phyloP scores from a whole-genome alignment of 805 yeast species.

The Candida nanaspora region DNA sequence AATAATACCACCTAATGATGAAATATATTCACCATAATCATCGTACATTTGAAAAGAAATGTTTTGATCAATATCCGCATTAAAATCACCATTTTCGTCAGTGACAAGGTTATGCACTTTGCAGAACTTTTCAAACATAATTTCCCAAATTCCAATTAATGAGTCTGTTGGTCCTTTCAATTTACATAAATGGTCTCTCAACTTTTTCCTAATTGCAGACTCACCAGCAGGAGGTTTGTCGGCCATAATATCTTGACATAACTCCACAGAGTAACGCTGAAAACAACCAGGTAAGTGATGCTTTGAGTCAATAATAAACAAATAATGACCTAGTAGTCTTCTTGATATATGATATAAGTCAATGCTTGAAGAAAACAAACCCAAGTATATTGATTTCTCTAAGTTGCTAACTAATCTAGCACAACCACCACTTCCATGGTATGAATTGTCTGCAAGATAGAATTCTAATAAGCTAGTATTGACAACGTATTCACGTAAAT shows the following conservation, averaged over 20 bases:
- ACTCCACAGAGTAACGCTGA: slow-evolving; percentile 24
- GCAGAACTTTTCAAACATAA: slow-evolving; percentile 34
- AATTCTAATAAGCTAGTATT: neutral
- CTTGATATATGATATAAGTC: slow-evolving; percentile 44
- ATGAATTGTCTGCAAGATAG: neutral
- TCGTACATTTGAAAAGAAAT: slow-evolving; percentile 5
- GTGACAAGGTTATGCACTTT: slow-evolving; percentile 3
- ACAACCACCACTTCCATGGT: slow-evolving; percentile 22
- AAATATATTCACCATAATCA: slow-evolving; percentile 66
- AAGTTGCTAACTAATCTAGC: slow-evolving; percentile 28
- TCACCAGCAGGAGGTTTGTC: slow-evolving; percentile 64
- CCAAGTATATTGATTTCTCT: slow-evolving; percentile 45
- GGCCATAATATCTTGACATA: slow-evolving; percentile 37
- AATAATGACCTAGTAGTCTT: slow-evolving; percentile 27
- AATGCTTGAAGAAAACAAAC: slow-evolving; percentile 43
- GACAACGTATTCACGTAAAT: slow-evolving; percentile 17
- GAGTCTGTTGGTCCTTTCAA: slow-evolving; percentile 30
- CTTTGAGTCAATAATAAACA: slow-evolving; percentile 11
- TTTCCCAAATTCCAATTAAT: slow-evolving; percentile 32
- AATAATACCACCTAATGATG: slow-evolving; percentile 62
- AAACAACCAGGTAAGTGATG: slow-evolving; percentile 19
- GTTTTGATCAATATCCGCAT: neutral
- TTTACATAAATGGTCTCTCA: slow-evolving; percentile 35
- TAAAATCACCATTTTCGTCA: slow-evolving; percentile 1
- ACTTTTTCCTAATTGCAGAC: slow-evolving; percentile 64